These are phyloP conservation scores for Salix brachista DNA, from an alignment of 345 rosid species.

Conservation along the genomic window DNA sequence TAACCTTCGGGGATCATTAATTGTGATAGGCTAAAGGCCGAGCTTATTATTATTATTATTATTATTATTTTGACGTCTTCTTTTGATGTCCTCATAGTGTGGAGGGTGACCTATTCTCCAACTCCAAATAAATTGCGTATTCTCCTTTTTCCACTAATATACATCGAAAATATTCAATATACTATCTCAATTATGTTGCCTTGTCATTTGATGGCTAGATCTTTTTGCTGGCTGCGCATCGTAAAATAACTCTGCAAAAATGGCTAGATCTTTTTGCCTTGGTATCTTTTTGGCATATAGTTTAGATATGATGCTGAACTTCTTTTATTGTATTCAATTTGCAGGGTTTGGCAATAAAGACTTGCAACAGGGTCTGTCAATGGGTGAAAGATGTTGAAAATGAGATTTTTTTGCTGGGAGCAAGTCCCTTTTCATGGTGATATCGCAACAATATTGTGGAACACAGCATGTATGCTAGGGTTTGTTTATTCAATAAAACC, in stretches of 20 bases:
- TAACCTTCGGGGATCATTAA: background rate
- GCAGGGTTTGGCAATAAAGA: conserved; percentile 87
- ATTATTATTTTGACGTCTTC: background rate
- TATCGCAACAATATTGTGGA: conserved; percentile 15
- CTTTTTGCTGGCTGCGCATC: background rate
- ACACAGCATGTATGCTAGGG: conserved; percentile 27
- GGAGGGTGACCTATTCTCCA: background rate
- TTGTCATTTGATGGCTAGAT: background rate
- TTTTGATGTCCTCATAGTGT: background rate
- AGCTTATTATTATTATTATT: background rate
- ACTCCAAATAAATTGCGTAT: background rate
- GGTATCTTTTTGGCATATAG: background rate
- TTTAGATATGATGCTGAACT: background rate
- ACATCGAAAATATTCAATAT: background rate
- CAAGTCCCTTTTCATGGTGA: conserved; percentile 98
- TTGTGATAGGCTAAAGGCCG: background rate
- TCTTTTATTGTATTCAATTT: conserved; percentile 4
- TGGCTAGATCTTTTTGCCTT: background rate
- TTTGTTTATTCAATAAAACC: conserved; percentile 18
- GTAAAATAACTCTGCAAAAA: background rate
- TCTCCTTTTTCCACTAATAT: background rate
- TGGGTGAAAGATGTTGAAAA: conserved; percentile 96
- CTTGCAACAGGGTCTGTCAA: conserved; percentile 83
- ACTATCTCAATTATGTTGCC: background rate
- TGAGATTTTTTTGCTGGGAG: conserved; percentile 92